phyloP scores from a whole-genome alignment of 495 filamentous ascomycete genomes.

The Lepraria neglecta region DNA sequence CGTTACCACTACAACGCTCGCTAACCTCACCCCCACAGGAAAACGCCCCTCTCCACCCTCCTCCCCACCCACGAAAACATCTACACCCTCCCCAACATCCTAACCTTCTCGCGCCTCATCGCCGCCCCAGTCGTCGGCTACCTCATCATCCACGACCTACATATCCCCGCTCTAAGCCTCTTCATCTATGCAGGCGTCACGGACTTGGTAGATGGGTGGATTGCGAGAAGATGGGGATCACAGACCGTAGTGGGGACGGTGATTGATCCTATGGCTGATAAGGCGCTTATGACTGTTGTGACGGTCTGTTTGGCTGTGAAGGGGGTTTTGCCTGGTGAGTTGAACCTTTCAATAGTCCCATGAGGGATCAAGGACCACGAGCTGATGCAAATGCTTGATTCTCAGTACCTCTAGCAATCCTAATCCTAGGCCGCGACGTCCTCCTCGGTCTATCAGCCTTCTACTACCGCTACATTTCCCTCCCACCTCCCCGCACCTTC shows the following conservation, averaged over 20 bases:
- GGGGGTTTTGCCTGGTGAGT: constrained; percentile 67
- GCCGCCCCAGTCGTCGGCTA: constrained; percentile 85
- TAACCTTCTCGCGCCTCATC: constrained; percentile 80
- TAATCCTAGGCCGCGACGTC: constrained; percentile 86
- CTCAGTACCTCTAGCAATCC: constrained; percentile 72
- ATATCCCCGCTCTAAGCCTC: constrained; percentile 68
- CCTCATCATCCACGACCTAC: constrained; percentile 75
- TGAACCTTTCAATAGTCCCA: neutral
- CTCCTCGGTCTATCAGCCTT: constrained; percentile 83
- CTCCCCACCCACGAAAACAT: constrained; percentile 75
- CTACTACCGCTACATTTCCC: constrained; percentile 89
- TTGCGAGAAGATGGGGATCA: constrained; percentile 77
- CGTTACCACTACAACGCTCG: neutral
- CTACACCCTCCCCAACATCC: constrained; percentile 86
- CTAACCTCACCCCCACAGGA: constrained; percentile 7
- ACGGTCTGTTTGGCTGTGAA: constrained; percentile 77
- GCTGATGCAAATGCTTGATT: no score
- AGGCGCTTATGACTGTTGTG: constrained; percentile 86
- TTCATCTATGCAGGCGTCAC: constrained; percentile 90
- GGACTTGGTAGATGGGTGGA: constrained; percentile 86
- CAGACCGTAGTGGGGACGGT: constrained; percentile 95
- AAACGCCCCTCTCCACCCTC: constrained; percentile 42
- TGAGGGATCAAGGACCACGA: no score
- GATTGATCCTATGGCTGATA: constrained; percentile 95
- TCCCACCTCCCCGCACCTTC: constrained; percentile 89